Evolutionary conservation across 495 filamentous ascomycete genomes (phyloP).

Genomic region (Pseudomonodictys pantanalensis): DNA sequence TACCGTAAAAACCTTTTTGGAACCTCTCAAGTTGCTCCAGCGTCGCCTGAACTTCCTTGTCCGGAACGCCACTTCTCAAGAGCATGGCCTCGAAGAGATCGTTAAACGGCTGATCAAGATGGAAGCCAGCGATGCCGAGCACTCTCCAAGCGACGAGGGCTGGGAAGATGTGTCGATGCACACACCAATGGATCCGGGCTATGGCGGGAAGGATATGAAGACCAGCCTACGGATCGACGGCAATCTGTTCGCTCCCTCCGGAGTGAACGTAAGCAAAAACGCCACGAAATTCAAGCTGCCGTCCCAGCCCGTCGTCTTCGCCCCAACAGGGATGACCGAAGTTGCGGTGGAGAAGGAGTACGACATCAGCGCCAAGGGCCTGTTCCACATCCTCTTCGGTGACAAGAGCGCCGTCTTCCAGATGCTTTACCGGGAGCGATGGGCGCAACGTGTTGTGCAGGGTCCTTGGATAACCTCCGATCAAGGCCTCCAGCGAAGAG

Average conservation of each 20-base stretch:
- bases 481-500: conserved; percentile 64
- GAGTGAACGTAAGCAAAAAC: conserved; percentile 49
- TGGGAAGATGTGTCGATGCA: conserved; percentile 82
- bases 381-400: conserved; percentile 94
- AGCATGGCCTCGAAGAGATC: conserved; percentile 60
- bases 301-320: conserved; percentile 73
- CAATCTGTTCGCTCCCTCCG: conserved; percentile 43
- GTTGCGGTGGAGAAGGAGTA: conserved; percentile 71
- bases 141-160: conserved; percentile 77
- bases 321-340: conserved; percentile 73
- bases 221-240: conserved; percentile 62
- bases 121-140: conserved; percentile 59
- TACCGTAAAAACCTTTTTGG: conserved; percentile 87
- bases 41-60: conserved; percentile 79
- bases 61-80: conserved; percentile 57
- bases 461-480: conserved; percentile 75
- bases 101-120: conserved; percentile 65
- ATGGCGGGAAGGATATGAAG: conserved; percentile 54
- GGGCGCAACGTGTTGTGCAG: conserved; percentile 69
- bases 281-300: conserved; percentile 80
- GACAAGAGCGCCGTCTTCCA: conserved; percentile 94
- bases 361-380: conserved; percentile 83
- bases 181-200: conserved; percentile 56
- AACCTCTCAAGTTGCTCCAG: conserved; percentile 78
- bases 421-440: conserved; percentile 79